Evolutionary conservation across 371 early-diverging fungal genomes (phyloP), one percentile per base, ranked within the genome.

Genomic region (Apophysomyces ossiformis): DNA sequence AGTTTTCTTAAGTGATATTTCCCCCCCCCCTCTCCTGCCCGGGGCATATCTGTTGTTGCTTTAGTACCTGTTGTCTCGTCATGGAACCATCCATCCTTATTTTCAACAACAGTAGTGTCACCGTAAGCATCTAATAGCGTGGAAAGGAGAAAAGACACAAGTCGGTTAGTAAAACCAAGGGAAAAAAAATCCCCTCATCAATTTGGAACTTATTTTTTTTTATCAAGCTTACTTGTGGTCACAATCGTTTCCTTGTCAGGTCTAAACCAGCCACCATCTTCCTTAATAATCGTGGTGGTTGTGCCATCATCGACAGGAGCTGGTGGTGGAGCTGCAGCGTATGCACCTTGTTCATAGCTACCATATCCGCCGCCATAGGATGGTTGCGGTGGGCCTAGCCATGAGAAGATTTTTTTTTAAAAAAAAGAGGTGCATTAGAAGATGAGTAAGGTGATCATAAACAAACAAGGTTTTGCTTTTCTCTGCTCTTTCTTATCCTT

Each of bases 261-360:
- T 32, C 75, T 70, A 69, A 76, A 79, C 62, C 67, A 72, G 16
- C 76, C 76, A 56, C 74, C 73, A 54, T 81, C 78, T 60, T 81
- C 78, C 44, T 76, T 76, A 60, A 75, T 77, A 60, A 77, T 66
- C 12, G 75, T 77, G 2, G 77, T 74, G 6, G 64, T 70, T n/a
- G 56, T 43, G 26, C 60, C 72, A 35, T 69, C 71, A 12, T 60
- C 59, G 11, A 41, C 13, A 1, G 13, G 8, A 45, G 61, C 16
- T 50, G 60, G 18, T 13, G 60, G 56, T 47, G 68, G 64, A 43
- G 67, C 58, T 7, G 46, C 37, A 26, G 58, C 58, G 37, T 60
- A 58, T 13, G 46, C 68, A 54, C 63, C 68, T 32, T 62, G 35
- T 15, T 63, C 62, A 15, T 61, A 64, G 15, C 32, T 35, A n/a